Conservation (phyloP, 2,329 filamentous ascomycete species). For the Rhytidhysteron rufulum region DNA sequence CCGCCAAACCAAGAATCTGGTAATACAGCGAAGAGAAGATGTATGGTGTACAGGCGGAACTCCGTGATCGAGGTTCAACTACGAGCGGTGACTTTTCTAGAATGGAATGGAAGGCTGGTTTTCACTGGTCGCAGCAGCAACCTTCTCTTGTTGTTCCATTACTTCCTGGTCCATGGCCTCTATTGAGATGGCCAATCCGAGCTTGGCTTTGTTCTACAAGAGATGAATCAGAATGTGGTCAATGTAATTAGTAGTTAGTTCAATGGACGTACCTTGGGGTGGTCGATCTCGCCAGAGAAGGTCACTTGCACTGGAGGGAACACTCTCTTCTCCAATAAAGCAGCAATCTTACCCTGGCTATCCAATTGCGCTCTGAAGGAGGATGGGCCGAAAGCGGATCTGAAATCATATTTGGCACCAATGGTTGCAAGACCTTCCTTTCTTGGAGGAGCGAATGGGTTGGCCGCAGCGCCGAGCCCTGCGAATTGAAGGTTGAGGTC, state of each 20-base stretch:
- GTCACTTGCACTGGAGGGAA: conserved; percentile 89
- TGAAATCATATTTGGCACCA: conserved; percentile 97
- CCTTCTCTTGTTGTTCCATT: conserved; percentile 38
- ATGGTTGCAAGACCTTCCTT: conserved; percentile 89
- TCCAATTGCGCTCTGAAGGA: conserved; percentile 96
- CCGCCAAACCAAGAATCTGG: conserved; percentile 28
- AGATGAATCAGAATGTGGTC: conserved; percentile 18
- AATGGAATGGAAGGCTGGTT: conserved; percentile 36
- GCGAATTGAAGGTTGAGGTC: conserved; percentile 87
- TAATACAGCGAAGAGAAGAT: conserved; percentile 40
- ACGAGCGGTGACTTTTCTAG: no score
- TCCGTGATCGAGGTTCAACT: conserved; percentile 1
- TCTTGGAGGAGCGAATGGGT: conserved; percentile 65
- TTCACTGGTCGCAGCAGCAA: no score
- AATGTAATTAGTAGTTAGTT: not conserved
- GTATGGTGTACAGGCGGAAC: conserved; percentile 17
- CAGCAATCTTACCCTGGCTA: conserved; percentile 89
- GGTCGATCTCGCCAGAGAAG: conserved; percentile 94
- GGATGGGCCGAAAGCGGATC: conserved; percentile 84
- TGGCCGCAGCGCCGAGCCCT: conserved; percentile 52
- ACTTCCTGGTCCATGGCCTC: conserved; percentile 39
- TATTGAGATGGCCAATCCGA: conserved; percentile 82
- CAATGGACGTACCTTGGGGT: conserved; percentile 71
- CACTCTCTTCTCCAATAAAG: conserved; percentile 91
- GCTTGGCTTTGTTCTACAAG: conserved; percentile 82